Conservation (phyloP, 352 stramenopile species). For the Blastocystis sp. region DNA sequence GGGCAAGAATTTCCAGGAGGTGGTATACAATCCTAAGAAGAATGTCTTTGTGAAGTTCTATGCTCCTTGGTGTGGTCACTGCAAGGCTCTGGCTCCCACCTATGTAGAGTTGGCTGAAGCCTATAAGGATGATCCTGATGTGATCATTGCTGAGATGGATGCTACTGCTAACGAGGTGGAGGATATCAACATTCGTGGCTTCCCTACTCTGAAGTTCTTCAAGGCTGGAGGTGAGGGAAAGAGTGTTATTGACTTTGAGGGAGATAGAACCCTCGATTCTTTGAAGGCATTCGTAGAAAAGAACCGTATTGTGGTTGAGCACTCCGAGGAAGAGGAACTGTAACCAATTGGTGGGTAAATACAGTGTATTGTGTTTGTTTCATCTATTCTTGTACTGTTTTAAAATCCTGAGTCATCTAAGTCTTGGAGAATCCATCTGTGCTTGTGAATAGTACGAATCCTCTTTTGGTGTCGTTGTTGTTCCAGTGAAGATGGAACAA, state of each 20-base stretch:
- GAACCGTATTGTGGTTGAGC: constrained; percentile 64
- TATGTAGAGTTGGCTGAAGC: constrained; percentile 70
- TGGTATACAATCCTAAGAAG: constrained; percentile 78
- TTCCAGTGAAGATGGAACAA: constrained; percentile 38
- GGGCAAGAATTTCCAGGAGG: constrained; percentile 80
- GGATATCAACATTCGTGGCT: constrained; percentile 81
- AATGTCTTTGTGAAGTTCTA: constrained; percentile 84
- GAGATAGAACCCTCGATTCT: constrained; percentile 63
- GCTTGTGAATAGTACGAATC: neutral
- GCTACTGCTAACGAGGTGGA: constrained; percentile 87
- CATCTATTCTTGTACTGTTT: neutral
- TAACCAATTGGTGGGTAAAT: constrained; percentile 41
- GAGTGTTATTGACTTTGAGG: constrained; percentile 63
- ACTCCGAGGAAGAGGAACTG: constrained; percentile 55
- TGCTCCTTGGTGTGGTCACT: constrained; percentile 80
- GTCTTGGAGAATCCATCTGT: neutral
- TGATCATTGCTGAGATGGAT: constrained; percentile 89
- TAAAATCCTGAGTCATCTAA: neutral
- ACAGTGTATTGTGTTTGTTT: constrained; percentile 28
- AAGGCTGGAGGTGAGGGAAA: constrained; percentile 67
- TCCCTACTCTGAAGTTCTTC: constrained; percentile 89
- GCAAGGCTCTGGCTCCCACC: constrained; percentile 77
- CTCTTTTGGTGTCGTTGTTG: neutral
- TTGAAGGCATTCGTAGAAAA: constrained; percentile 66
- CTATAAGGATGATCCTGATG: constrained; percentile 78